phyloP scores from a whole-genome alignment of 1,284 basidiomycete genomes.

The Cutaneotrichosporon arboriforme region DNA sequence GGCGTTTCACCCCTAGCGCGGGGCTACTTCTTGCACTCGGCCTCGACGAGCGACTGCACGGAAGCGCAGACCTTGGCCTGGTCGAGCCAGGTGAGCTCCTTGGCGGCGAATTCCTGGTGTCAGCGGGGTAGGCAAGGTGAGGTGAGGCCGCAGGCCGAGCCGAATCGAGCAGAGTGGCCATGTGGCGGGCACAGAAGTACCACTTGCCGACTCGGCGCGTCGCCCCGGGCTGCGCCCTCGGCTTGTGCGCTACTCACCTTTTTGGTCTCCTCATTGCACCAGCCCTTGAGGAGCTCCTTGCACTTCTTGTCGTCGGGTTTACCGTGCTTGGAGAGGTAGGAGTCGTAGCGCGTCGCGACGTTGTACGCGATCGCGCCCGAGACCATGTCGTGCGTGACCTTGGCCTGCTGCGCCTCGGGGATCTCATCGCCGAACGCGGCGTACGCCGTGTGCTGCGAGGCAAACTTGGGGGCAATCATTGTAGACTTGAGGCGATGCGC shows the following conservation, averaged over 20 bases:
- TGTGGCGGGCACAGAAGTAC: too few species aligned
- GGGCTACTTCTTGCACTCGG: background rate
- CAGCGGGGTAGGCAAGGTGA: background rate
- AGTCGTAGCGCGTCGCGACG: background rate
- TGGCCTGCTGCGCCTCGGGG: background rate
- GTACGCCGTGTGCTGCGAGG: background rate
- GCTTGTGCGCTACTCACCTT: background rate
- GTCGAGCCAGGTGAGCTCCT: conserved; percentile 2
- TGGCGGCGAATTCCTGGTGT: background rate
- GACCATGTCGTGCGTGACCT: background rate
- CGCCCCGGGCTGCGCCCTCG: too few species aligned
- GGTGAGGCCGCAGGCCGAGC: too few species aligned
- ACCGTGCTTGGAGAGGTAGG: background rate
- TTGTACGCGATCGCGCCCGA: background rate
- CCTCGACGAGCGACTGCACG: background rate
- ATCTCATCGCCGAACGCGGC: background rate
- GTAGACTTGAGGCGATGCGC: background rate
- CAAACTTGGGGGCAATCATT: background rate
- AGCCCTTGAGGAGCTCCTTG: background rate
- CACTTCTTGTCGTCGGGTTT: background rate
- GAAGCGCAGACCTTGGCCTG: background rate
- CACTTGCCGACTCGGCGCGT: too few species aligned
- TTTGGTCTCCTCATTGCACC: background rate
- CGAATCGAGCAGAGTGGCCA: too few species aligned
- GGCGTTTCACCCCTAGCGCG: too few species aligned